phyloP scores from a whole-genome alignment of 148 eudicot genomes.

The Tetragonia tetragonoides region DNA sequence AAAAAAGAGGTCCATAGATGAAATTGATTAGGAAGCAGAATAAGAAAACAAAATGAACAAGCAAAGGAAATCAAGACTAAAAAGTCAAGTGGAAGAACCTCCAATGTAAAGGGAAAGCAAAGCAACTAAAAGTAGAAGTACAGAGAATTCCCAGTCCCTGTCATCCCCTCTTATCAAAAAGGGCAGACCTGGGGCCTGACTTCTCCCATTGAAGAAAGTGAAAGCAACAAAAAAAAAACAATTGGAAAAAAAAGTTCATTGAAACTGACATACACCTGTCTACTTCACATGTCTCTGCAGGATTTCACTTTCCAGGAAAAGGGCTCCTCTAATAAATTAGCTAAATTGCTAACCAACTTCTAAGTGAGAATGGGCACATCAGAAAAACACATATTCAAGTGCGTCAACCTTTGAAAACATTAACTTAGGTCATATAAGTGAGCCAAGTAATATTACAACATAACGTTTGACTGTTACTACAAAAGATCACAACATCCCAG shows the following conservation, averaged over 20 bases:
- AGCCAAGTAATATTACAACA: not conserved
- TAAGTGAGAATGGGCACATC: not conserved
- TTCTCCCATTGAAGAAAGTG: not conserved
- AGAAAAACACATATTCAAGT: not conserved
- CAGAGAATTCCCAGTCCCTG: not conserved
- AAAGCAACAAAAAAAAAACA: not conserved
- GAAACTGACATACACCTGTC: not conserved
- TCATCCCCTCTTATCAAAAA: not conserved
- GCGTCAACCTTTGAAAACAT: not conserved
- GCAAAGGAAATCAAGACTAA: slow-evolving; percentile 9
- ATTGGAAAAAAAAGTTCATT: not conserved
- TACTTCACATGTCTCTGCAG: not conserved
- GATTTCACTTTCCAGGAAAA: no score
- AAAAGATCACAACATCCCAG: not conserved
- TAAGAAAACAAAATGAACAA: not conserved
- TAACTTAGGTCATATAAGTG: not conserved
- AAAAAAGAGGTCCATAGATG: slow-evolving; percentile 8
- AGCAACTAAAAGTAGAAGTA: not conserved
- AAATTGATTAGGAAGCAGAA: not conserved
- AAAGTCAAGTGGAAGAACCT: not conserved
- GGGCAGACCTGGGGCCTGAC: not conserved
- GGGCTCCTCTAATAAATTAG: not conserved
- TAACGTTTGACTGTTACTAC: not conserved
- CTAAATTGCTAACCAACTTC: not conserved
- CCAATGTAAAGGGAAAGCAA: not conserved